Conservation (phyloP, 257 asterid species). For the Solanum chmielewskii region DNA sequence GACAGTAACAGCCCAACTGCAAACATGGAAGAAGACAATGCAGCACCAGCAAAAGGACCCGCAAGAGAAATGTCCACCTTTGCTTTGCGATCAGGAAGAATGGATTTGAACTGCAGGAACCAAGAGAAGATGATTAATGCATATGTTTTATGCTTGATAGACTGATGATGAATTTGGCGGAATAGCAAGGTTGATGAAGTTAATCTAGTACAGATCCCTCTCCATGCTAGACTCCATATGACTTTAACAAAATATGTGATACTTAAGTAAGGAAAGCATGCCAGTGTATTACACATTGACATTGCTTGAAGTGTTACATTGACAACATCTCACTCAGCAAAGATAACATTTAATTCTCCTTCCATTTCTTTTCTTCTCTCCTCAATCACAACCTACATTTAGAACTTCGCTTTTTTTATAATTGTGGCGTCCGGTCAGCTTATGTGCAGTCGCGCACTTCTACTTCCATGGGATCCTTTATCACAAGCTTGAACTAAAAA, state of each 20-base stretch:
- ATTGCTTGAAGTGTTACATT: neutral
- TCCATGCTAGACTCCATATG: neutral
- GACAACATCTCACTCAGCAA: neutral
- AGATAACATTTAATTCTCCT: neutral
- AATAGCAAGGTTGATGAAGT: neutral
- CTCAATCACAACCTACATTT: neutral
- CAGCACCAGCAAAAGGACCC: conserved; percentile 87
- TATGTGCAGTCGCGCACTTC: neutral
- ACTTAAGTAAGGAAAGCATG: neutral
- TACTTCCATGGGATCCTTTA: neutral
- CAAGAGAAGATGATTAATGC: neutral
- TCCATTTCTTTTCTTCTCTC: neutral
- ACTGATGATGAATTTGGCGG: neutral
- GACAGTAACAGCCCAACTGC: conserved; percentile 73
- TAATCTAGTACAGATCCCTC: neutral
- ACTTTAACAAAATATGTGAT: neutral
- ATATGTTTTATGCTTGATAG: neutral
- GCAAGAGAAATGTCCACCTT: conserved; percentile 82
- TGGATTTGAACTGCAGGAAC: conserved; percentile 78
- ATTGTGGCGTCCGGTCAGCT: neutral
- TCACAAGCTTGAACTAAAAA: neutral
- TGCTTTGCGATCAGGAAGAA: conserved; percentile 91
- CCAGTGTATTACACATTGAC: neutral
- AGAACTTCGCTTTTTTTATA: neutral
- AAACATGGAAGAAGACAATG: conserved; percentile 79